Evolutionary conservation across 192 early-diverging fungal genomes (phyloP).

Genomic region (Umbelopsis isabellina): DNA sequence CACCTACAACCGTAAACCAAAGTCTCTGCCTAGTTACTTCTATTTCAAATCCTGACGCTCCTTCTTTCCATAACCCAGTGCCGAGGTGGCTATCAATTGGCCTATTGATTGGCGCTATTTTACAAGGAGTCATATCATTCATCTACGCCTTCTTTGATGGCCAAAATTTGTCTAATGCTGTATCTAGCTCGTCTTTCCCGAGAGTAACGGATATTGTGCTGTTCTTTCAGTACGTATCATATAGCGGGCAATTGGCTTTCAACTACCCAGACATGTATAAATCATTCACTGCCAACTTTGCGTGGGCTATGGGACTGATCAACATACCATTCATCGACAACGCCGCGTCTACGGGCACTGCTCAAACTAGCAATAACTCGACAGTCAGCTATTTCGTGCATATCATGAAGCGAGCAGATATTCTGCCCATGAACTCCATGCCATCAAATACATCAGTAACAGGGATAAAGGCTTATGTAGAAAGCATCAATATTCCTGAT

Average conservation of each 20-base stretch:
- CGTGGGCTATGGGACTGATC: constrained; percentile 20
- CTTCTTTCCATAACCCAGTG: not conserved
- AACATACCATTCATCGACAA: constrained; percentile 3
- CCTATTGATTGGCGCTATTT: not conserved
- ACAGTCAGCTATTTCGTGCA: not conserved
- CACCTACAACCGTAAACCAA: not conserved
- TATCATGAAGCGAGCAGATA: not conserved
- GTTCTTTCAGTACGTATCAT: constrained; percentile 21
- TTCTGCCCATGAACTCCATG: not conserved
- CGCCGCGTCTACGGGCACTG: not conserved
- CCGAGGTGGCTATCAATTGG: not conserved
- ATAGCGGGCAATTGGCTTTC: constrained; percentile 4
- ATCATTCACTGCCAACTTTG: constrained; percentile 20
- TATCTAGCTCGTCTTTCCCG: not conserved
- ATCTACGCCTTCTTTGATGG: constrained; percentile 6
- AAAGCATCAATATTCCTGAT: constrained; percentile 6
- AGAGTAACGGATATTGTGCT: constrained; percentile 5
- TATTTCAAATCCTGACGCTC: not conserved
- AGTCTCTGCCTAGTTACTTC: constrained; percentile 20
- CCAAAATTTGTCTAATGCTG: not conserved
- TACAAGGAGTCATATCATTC: constrained; percentile 2
- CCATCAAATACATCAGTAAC: constrained; percentile 4
- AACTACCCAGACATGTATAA: constrained; percentile 19
- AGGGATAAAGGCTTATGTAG: constrained; percentile 12
- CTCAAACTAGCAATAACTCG: not conserved